Base-by-base conservation (phyloP, 441 rosid genomes). In the Populus hybrid region DNA sequence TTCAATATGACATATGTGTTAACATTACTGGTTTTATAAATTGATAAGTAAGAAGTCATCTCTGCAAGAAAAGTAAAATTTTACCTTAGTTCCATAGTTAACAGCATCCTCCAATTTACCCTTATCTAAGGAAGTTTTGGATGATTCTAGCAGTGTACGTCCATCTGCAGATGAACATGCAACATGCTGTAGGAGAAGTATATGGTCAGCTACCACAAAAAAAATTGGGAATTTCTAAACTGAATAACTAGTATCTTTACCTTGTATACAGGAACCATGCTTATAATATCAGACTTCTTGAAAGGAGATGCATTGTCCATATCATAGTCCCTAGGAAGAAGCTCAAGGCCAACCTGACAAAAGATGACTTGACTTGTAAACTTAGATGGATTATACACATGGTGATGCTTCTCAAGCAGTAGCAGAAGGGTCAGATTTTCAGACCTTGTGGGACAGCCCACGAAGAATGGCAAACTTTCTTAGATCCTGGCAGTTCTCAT, bases 41-140 rank as follows among this genome's bases (percentile, higher is more conserved):
- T 59, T 24, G 61, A 66, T 74, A 50, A 28, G 14, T 56, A 10
- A 71, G 65, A 21, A 69, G 23, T 59, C 28, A 59, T 21, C 38
- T 7, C 10, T 28, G 68, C 23, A 66, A 68, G 78, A 77, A 31
- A 18, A 69, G 33, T 31, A 18, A 53, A 53, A 6, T 40, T 26
- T 24, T 87, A 91, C 93, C 98, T 93, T 95, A 77, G 94, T 89
- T 71, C 98, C 99, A 65, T 81, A 89, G 80, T 76, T 91, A 74
- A 95, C 94, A 76, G 97, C 97, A 75, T 93, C 98, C 75, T 93
- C 98, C 82, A 95, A 78, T 83, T 95, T 93, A 70, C 97, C 97
- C 82, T 94, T 91, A 81, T 95, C 98, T 82, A 95, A 90, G 74
- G 97, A 93, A 70, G 88, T 79, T 86, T 95, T 93, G 64, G 97